These are phyloP conservation scores for Rhizopus delemar DNA, from an alignment of 371 early-diverging fungal genomes.

Conservation along the genomic window DNA sequence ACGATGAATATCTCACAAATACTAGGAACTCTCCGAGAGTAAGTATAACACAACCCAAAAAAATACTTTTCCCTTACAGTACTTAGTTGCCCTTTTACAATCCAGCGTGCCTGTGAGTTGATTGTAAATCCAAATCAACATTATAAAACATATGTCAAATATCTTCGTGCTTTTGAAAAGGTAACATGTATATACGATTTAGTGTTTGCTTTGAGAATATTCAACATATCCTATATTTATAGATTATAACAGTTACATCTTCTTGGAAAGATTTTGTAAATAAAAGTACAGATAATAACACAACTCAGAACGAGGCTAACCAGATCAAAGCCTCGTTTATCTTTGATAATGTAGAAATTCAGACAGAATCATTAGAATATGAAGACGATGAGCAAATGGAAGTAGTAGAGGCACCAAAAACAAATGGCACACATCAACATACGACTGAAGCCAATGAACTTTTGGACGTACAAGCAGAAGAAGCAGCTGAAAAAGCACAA, in stretches of 20 bases:
- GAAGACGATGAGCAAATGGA: neutral
- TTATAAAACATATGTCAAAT: constrained; percentile 56
- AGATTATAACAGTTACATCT: neutral
- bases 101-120: constrained; percentile 60
- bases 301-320: neutral
- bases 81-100: constrained; percentile 56
- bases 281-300: neutral
- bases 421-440: neutral
- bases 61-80: neutral
- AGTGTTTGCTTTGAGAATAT: neutral
- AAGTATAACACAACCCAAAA: constrained; percentile 7
- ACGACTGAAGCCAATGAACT: neutral
- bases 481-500: neutral
- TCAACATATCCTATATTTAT: neutral
- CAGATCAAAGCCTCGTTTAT: neutral
- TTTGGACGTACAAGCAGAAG: neutral
- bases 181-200: constrained; percentile 23
- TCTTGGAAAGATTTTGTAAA: neutral
- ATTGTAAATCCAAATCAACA: constrained; percentile 50
- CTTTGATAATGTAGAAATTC: constrained; percentile 1
- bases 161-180: constrained; percentile 62
- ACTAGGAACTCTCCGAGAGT: constrained; percentile 38
- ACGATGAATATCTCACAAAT: constrained; percentile 29
- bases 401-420: neutral
- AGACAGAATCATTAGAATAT: neutral